Evolutionary conservation across 2,329 filamentous ascomycete species (phyloP).

Genomic region (Canariomyces notabilis): DNA sequence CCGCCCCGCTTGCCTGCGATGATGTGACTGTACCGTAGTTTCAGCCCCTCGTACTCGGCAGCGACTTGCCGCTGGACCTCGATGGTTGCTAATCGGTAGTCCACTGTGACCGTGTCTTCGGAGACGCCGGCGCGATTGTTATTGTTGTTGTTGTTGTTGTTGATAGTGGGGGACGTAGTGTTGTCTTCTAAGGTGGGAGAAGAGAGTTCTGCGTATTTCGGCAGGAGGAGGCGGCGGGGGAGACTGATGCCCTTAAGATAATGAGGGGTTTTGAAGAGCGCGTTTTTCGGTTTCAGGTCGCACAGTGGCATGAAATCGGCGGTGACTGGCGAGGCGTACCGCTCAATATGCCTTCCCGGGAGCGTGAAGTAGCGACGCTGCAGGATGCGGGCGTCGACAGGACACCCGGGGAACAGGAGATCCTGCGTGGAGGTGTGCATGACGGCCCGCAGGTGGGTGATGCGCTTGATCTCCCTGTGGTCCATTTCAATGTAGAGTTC

Average conservation of each 20-base stretch:
- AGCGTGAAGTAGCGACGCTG: constrained; percentile 35
- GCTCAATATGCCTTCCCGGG: constrained; percentile 22
- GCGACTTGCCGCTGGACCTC: constrained; percentile 47
- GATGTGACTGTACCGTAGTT: constrained; percentile 47
- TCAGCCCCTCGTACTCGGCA: constrained; percentile 39
- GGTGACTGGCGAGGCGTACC: constrained; percentile 32
- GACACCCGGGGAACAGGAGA: constrained; percentile 41
- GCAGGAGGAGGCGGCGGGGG: constrained; percentile 16
- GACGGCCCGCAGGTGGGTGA: constrained; percentile 36
- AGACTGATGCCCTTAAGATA: constrained; percentile 23
- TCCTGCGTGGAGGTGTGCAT: constrained; percentile 36
- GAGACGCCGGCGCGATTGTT: not conserved
- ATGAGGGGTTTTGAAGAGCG: constrained; percentile 44
- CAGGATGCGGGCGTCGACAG: constrained; percentile 45
- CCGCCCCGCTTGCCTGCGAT: constrained; percentile 49
- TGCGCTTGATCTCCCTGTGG: constrained; percentile 30
- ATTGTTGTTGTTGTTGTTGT: not conserved
- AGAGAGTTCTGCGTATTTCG: not conserved
- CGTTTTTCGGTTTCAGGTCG: constrained; percentile 47
- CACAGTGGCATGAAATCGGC: constrained; percentile 40
- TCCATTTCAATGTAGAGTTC: constrained; percentile 35
- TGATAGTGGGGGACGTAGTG: not conserved
- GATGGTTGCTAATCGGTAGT: constrained; percentile 46
- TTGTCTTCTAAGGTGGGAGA: not conserved
- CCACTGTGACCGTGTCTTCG: constrained; percentile 15